These are phyloP conservation scores for Nicotiana paniculata DNA, from an alignment of 257 asterid species.

Conservation along the genomic window DNA sequence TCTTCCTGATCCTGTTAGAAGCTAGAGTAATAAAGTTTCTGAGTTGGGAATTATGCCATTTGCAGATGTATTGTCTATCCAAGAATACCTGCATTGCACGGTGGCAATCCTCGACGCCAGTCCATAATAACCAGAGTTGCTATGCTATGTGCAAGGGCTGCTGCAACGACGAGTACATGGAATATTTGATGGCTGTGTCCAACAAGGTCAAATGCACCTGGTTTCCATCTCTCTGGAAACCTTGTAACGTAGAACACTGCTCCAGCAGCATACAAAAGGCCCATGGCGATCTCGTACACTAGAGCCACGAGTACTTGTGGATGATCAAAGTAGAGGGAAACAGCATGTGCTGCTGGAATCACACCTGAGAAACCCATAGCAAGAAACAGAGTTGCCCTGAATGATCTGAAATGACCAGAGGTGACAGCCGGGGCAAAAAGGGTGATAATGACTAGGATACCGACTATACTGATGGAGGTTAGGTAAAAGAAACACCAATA, in stretches of 20 bases:
- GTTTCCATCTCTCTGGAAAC: constrained; percentile 85
- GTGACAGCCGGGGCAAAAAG: constrained; percentile 68
- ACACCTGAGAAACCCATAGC: constrained; percentile 89
- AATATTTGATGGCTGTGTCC: constrained; percentile 98
- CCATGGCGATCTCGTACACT: constrained; percentile 71
- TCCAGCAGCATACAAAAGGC: constrained; percentile 65
- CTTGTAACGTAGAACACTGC: constrained; percentile 62
- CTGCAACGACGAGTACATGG: constrained; percentile 70
- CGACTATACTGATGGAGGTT: constrained; percentile 46
- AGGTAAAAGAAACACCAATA: constrained; percentile 60
- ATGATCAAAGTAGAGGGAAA: constrained; percentile 44
- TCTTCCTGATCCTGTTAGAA: neutral
- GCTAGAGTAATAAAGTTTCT: neutral
- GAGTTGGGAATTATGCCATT: neutral
- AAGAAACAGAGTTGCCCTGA: constrained; percentile 64
- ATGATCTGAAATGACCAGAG: constrained; percentile 51
- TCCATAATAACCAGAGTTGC: constrained; percentile 78
- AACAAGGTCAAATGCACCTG: constrained; percentile 75
- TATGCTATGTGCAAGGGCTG: constrained; percentile 63
- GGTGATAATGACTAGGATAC: constrained; percentile 47
- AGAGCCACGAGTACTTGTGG: constrained; percentile 47
- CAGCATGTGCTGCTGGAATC: constrained; percentile 77
- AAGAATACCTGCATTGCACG: constrained; percentile 10
- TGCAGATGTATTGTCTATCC: neutral
- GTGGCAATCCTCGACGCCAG: constrained; percentile 51